Evolutionary conservation across 2,329 filamentous ascomycete genomes (phyloP), one percentile per base, ranked within the genome.

Genomic region (Aspergillus sp.): DNA sequence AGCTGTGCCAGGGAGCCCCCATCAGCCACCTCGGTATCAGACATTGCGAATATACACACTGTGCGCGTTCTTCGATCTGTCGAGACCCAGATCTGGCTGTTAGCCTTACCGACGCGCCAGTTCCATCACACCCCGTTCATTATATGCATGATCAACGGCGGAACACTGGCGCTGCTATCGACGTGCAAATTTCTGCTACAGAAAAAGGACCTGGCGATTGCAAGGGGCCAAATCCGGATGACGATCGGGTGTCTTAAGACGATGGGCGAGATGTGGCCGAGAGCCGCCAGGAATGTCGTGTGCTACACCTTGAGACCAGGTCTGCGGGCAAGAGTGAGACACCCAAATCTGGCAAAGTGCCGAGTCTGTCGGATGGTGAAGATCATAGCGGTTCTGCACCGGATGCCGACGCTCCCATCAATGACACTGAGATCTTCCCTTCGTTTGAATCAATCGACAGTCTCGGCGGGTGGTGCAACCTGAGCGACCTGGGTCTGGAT

Each of bases 221-320:
- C 60, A n/a, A 47, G 63, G 35, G 53, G 60, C 15, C 62, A 66
- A 40, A 61, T 66, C 14, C 55, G 61, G 4, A 51, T 65, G 47
- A 58, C 43, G 4, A 57, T 66, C n/a, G 63, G 62, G 1, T 66
- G 55, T 34, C 47, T 66, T 6, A 57, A 54, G 38, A 40, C 45
- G 3, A 24, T 66, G 28, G 61, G 49, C 1, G 47, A 52, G 5
- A n/a, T 60, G 2, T 66, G 63, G 63, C 52, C 60, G 0, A 43
- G 55, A 19, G 54, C 51, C 4, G 49, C 51, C 1, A 53, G 47
- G 30, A 63, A 59, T 36, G 50, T 66, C 44, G 56, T 24, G 56
- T 53, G 3, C 29, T 55, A 1, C 43, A 43, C 1, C 8, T 49
- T 34, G 40, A 33, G 4, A n/a, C n/a, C n/a, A 24, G 29, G 11